phyloP scores from a whole-genome alignment of 306 rosid genomes.

The Cucurbita moschata region DNA sequence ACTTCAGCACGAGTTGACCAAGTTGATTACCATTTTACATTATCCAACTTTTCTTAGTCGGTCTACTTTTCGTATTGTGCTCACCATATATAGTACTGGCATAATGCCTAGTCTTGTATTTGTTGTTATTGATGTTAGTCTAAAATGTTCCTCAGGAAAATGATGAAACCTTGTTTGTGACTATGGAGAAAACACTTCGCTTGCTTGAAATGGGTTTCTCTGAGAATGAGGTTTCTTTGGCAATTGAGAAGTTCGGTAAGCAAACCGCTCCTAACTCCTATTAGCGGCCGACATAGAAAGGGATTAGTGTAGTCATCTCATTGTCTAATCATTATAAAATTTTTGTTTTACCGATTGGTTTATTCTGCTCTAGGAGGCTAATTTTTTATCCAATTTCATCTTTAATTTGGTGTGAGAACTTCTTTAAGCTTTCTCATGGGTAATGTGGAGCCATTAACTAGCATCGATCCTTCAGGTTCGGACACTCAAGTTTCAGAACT shows the following conservation, averaged over 20 bases:
- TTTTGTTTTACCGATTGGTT: background rate
- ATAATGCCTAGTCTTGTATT: background rate
- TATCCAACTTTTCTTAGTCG: background rate
- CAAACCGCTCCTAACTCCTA: slow-evolving; percentile 1
- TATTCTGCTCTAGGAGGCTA: background rate
- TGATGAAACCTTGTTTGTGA: slow-evolving; percentile 64
- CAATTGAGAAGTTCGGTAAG: slow-evolving; percentile 69
- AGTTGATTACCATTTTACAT: background rate
- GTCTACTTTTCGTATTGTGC: background rate
- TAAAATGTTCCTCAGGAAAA: slow-evolving; percentile 24
- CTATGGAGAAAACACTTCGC: slow-evolving; percentile 73
- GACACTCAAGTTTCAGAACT: slow-evolving; percentile 55
- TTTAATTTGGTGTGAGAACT: background rate
- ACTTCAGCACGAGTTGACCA: background rate
- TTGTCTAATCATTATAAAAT: background rate
- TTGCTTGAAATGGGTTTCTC: slow-evolving; percentile 95
- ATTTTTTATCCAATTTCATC: background rate
- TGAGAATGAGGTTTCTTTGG: slow-evolving; percentile 74
- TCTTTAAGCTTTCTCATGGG: slow-evolving; percentile 9
- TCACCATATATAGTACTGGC: background rate
- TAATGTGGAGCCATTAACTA: slow-evolving; percentile 6
- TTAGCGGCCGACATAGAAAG: background rate
- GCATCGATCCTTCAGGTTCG: slow-evolving; percentile 38
- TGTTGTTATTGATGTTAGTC: background rate
- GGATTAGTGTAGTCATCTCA: background rate